Conservation (phyloP, 1,139 yeast genomes). For the Hyphopichia fennica region DNA sequence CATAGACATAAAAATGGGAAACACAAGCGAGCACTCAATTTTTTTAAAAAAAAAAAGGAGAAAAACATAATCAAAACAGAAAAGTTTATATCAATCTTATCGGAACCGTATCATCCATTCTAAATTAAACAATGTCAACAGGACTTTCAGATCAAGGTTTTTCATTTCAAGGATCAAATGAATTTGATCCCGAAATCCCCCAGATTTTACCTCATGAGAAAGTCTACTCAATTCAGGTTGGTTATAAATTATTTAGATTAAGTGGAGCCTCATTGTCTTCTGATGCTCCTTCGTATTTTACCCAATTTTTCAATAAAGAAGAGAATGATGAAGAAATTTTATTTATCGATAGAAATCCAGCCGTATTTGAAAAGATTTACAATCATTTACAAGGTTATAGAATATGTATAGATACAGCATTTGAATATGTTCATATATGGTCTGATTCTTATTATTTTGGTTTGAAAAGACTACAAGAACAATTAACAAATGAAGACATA, state of each 20-base stretch:
- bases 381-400: slow-evolving; percentile 79
- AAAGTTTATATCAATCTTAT: neutral
- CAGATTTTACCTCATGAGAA: slow-evolving; percentile 59
- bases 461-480: slow-evolving; percentile 53
- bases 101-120: too few species aligned
- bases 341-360: slow-evolving; percentile 79
- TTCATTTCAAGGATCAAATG: slow-evolving; percentile 13
- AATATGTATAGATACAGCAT: slow-evolving; percentile 56
- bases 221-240: slow-evolving; percentile 74
- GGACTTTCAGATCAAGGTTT: neutral
- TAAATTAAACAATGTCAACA: neutral
- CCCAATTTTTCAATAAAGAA: slow-evolving; percentile 38
- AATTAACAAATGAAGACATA: slow-evolving; percentile 54
- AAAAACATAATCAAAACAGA: neutral
- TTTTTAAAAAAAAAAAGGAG: neutral
- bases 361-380: slow-evolving; percentile 63
- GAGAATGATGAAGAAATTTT: slow-evolving; percentile 24
- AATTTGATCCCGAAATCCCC: slow-evolving; percentile 55
- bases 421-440: slow-evolving; percentile 60
- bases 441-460: slow-evolving; percentile 77
- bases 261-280: slow-evolving; percentile 87
- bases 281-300: slow-evolving; percentile 70
- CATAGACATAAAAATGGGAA: neutral
- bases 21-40: neutral
- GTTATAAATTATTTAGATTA: slow-evolving; percentile 54